Percentiles rank a stretch among this genome's conserved stretches.
Evolutionary conservation across 495 filamentous ascomycete genomes (phyloP).

Genomic region (Parathielavia hyrcaniae): DNA sequence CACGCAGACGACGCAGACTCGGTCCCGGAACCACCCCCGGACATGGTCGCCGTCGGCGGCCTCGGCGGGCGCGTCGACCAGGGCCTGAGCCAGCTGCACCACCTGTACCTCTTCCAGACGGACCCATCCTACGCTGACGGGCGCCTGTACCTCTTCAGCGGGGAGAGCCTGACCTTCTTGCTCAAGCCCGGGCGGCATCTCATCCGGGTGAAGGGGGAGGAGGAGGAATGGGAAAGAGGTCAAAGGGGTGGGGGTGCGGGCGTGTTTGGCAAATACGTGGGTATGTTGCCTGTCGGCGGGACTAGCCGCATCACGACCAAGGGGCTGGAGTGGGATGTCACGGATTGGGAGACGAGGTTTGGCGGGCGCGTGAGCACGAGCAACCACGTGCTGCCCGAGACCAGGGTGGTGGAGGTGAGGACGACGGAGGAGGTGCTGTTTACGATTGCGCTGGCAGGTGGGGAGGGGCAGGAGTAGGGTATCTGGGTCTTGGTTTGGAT

Average conservation of each 20-base stretch:
- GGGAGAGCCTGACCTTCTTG: constrained; percentile 73
- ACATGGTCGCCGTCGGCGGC: constrained; percentile 70
- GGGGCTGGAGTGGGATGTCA: constrained; percentile 87
- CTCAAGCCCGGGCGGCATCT: constrained; percentile 60
- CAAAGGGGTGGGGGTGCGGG: not conserved
- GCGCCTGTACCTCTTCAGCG: constrained; percentile 64
- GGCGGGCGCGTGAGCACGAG: constrained; percentile 86
- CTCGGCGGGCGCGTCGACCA: constrained; percentile 89
- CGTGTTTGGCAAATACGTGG: constrained; percentile 58
- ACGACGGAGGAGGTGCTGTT: constrained; percentile 70
- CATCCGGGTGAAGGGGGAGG: constrained; percentile 54
- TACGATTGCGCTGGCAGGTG: constrained; percentile 63
- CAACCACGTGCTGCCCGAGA: constrained; percentile 63
- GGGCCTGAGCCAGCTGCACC: constrained; percentile 78
- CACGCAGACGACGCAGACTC: constrained; percentile 2
- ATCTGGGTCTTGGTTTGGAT: not conserved
- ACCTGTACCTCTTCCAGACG: constrained; percentile 57
- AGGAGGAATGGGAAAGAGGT: constrained; percentile 23
- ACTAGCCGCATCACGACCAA: constrained; percentile 65
- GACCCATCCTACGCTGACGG: constrained; percentile 40
- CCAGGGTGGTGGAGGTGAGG: constrained; percentile 50
- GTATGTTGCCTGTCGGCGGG: constrained; percentile 75
- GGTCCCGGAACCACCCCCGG: constrained; percentile 16
- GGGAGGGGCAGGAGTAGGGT: not conserved
- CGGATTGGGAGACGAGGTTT: constrained; percentile 71